Evolutionary conservation across 179 eudicot genomes (phyloP).

Genomic region (Corrigiola litoralis): DNA sequence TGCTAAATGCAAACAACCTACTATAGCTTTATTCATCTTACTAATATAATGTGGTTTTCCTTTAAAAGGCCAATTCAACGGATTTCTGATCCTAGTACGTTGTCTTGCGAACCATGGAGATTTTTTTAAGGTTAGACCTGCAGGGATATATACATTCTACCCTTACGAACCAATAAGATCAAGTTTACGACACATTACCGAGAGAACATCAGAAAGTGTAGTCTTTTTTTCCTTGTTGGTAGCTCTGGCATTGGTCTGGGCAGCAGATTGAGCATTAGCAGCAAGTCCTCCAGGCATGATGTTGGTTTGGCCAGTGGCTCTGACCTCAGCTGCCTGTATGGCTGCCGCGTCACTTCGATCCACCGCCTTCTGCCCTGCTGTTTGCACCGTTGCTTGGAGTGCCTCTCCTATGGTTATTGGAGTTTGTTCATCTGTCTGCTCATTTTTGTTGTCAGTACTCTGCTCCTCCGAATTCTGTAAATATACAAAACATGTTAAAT

Average conservation of each 20-base stretch:
- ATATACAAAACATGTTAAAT: not conserved
- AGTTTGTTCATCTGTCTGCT: conserved; percentile 2
- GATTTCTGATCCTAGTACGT: too few species aligned
- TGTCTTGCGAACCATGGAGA: too few species aligned
- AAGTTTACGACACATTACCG: conserved; percentile 25
- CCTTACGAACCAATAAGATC: not conserved
- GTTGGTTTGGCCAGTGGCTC: conserved; percentile 59
- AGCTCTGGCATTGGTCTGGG: conserved; percentile 57
- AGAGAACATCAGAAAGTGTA: conserved; percentile 56
- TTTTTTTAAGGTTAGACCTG: too few species aligned
- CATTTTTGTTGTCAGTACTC: not conserved
- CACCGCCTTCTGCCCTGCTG: conserved; percentile 52
- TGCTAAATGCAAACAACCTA: too few species aligned
- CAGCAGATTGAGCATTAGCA: conserved; percentile 90
- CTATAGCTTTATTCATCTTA: too few species aligned
- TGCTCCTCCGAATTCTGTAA: conserved; percentile 6
- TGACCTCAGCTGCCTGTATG: conserved; percentile 75
- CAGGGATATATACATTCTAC: not conserved
- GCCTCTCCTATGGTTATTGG: conserved; percentile 68
- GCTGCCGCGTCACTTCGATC: conserved; percentile 79
- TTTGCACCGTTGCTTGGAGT: conserved; percentile 57
- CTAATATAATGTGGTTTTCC: too few species aligned
- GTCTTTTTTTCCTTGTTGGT: conserved; percentile 54
- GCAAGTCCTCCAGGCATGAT: conserved; percentile 70
- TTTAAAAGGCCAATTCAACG: too few species aligned